phyloP scores from a whole-genome alignment of 306 rosid species.

The Comarum palustre region DNA sequence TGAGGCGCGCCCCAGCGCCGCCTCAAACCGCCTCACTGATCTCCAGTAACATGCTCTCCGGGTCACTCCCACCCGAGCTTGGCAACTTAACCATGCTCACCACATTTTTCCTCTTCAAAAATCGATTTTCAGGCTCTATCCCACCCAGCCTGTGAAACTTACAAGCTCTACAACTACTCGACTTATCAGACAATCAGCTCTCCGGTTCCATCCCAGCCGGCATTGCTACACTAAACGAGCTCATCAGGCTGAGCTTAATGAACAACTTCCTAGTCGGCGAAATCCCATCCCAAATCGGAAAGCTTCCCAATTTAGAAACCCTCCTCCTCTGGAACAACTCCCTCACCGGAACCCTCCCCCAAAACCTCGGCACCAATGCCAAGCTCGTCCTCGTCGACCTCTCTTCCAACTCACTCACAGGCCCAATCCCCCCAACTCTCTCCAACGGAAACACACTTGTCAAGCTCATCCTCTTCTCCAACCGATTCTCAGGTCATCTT shows the following conservation, averaged over 20 bases:
- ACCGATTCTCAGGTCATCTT: constrained; percentile 36
- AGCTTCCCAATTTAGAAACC: constrained; percentile 55
- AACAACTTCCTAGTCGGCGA: constrained; percentile 58
- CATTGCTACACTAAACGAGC: constrained; percentile 34
- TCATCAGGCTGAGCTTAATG: constrained; percentile 53
- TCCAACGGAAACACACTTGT: constrained; percentile 59
- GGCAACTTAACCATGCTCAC: constrained; percentile 69
- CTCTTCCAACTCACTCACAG: constrained; percentile 70
- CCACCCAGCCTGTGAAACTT: constrained; percentile 59
- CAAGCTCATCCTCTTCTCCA: constrained; percentile 63
- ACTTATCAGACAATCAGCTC: constrained; percentile 75
- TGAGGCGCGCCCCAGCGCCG: too few species aligned
- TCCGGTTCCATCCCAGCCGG: constrained; percentile 61
- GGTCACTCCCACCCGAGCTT: constrained; percentile 48
- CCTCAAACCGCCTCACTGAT: too few species aligned
- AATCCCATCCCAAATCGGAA: constrained; percentile 61
- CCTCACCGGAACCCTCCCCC: constrained; percentile 64
- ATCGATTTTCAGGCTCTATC: constrained; percentile 55
- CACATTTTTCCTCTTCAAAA: constrained; percentile 55
- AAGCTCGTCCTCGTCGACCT: constrained; percentile 53
- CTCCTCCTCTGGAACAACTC: constrained; percentile 75
- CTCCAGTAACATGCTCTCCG: constrained; percentile 57
- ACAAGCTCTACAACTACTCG: constrained; percentile 48
- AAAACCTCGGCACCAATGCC: constrained; percentile 52
- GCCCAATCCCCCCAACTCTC: constrained; percentile 60